Percentiles rank a stretch among this genome's conserved stretches.
These are phyloP conservation scores for Trametes punicea DNA, from an alignment of 768 basidiomycete species.

Conservation along the genomic window DNA sequence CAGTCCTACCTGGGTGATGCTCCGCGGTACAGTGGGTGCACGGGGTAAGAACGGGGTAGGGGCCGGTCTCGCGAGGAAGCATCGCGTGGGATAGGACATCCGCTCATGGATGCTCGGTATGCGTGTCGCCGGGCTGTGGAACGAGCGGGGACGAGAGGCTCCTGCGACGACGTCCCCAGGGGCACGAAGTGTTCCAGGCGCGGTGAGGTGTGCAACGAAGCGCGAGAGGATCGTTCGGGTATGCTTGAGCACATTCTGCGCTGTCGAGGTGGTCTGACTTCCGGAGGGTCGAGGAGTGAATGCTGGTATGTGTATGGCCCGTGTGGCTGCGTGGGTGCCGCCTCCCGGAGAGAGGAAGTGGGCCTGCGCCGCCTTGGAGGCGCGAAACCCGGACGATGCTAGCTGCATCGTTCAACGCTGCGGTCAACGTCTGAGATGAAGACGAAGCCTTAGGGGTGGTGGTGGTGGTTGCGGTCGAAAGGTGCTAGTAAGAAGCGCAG, in stretches of 20 bases:
- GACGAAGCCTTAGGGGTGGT: conserved; percentile 4
- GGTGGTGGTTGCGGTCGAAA: conserved; percentile 14
- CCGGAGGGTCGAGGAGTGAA: conserved; percentile 35
- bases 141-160: conserved; percentile 24
- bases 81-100: conserved; percentile 53
- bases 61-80: conserved; percentile 46
- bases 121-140: conserved; percentile 26
- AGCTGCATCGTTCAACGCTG: conserved; percentile 29
- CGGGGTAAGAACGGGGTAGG: conserved; percentile 54
- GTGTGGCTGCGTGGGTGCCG: conserved; percentile 24
- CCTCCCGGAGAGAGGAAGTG: conserved; percentile 17
- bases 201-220: conserved; percentile 53
- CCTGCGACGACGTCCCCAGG: conserved; percentile 27
- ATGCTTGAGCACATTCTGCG: conserved; percentile 47
- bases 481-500: neutral
- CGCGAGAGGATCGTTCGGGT: conserved; percentile 54
- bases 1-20: conserved; percentile 66
- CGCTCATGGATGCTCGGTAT: conserved; percentile 46
- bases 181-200: conserved; percentile 45
- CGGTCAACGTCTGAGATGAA: neutral
- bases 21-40: conserved; percentile 46
- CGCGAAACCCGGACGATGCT: conserved; percentile 29
- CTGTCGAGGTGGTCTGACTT: conserved; percentile 27
- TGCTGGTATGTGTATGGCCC: conserved; percentile 46
- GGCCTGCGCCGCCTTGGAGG: conserved; percentile 24